Base-by-base conservation (phyloP, 768 basidiomycete genomes). In the Russula griseocarnosa region DNA sequence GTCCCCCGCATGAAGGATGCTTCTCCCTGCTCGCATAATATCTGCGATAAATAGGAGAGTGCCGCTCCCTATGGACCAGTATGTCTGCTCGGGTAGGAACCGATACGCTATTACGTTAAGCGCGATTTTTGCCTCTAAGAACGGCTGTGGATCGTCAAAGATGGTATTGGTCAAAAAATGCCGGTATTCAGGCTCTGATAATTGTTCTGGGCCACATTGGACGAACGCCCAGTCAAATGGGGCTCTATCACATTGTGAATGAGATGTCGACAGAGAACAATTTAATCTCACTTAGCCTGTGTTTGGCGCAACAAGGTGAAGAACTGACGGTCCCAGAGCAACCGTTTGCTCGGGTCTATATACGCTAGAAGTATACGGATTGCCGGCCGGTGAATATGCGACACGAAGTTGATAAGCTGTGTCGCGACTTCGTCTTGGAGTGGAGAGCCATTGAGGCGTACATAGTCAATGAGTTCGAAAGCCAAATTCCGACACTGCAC, bases 401-500 rank as follows among this genome's bases (percentile, higher is more conserved):
- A 67, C 32, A 88, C 66, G 0, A 79, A 71, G 1, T 60, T 60
- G 0, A 76, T 70, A 2, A 87, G 70, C 7, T 79, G 78, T 24
- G 66, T 69, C 22, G 86, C 69, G 53, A 85, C 78, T 0, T 68
- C 65, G 1, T 73, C 14, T 16, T 70, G 68, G 5, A 82, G 67
- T 1, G 73, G 68, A 30, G 72, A 69, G 16, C 77, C 76, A 2
- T 78, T 69, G 1, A 88, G 73, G 42, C 87, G 83, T 36, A 86
- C 62, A 81, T 82, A 84, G 67, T 88, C 86, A n/a, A 89, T 76
- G 0, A 90, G 74, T 56, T 84, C 83, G 50, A 77, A 83, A 0
- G 85, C 86, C 32, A 75, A 67, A 1, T 70, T 66, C 54, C 73
- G 74, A 49, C 80, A 72, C 28, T 73, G 73, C 3, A 58, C 58